A percentile compares a stretch with the other conserved stretches of the same genome.
These are phyloP conservation scores for Thyridium curvatum DNA, from an alignment of 2,329 filamentous ascomycete genomes.

Conservation along the genomic window DNA sequence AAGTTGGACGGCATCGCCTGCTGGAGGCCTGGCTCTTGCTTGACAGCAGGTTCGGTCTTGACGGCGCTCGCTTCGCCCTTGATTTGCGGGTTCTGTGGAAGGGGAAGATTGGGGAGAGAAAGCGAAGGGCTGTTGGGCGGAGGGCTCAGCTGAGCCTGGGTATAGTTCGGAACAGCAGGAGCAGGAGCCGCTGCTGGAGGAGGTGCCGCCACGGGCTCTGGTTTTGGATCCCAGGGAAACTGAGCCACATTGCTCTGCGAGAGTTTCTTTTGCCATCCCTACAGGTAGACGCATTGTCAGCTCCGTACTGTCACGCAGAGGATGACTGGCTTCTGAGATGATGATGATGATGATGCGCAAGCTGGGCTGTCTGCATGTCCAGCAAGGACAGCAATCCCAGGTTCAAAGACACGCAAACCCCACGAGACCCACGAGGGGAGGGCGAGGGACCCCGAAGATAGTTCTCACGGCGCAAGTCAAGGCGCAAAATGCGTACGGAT, in stretches of 20 bases:
- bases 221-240: slow-evolving; percentile 93
- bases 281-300: slow-evolving; percentile 12
- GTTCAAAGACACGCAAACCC: too few relatives aligned
- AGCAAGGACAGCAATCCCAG: too few relatives aligned
- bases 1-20: slow-evolving; percentile 30
- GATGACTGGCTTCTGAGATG: not conserved
- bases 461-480: too few relatives aligned
- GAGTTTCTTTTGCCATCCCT: slow-evolving; percentile 95
- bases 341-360: too few relatives aligned
- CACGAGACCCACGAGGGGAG: too few relatives aligned
- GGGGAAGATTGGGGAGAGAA: slow-evolving; percentile 19
- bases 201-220: slow-evolving; percentile 41
- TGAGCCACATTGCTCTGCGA: slow-evolving; percentile 76
- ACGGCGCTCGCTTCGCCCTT: slow-evolving; percentile 43
- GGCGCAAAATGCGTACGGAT: too few relatives aligned
- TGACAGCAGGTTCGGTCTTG: slow-evolving; percentile 28
- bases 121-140: slow-evolving; percentile 18
- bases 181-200: slow-evolving; percentile 8
- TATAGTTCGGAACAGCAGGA: slow-evolving; percentile 18
- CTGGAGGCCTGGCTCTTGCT: slow-evolving; percentile 38
- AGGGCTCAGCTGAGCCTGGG: slow-evolving; percentile 27
- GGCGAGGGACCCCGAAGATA: too few relatives aligned
- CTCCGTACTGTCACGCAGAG: slow-evolving; percentile 1
- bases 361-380: too few relatives aligned
- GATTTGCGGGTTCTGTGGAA: slow-evolving; percentile 25